phyloP scores from a whole-genome alignment of 148 eudicot genomes.

The Heliosperma pusillum region DNA sequence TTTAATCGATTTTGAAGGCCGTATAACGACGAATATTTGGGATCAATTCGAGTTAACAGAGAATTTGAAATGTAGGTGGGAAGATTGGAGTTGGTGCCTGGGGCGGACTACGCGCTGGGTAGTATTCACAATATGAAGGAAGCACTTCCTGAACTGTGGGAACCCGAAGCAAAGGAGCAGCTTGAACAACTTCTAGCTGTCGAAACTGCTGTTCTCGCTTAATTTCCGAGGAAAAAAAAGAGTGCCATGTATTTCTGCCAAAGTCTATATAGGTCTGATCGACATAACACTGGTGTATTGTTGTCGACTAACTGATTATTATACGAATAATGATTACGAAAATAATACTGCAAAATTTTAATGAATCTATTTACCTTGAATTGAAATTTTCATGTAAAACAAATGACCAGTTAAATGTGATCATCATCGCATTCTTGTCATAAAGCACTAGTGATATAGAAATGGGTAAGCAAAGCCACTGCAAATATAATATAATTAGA shows the following conservation, averaged over 20 bases:
- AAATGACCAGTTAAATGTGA: background rate
- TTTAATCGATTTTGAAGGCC: no score
- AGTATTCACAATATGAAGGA: conserved; percentile 91
- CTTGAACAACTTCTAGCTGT: conserved; percentile 37
- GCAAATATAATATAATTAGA: background rate
- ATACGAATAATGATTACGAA: background rate
- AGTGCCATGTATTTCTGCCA: conserved; percentile 8
- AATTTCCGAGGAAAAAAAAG: background rate
- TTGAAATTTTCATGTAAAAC: background rate
- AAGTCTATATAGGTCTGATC: background rate
- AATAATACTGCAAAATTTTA: background rate
- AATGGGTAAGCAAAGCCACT: background rate
- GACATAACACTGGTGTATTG: background rate
- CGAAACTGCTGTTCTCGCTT: conserved; percentile 37
- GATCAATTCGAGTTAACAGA: background rate
- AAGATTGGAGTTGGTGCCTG: conserved; percentile 55
- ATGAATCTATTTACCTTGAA: background rate
- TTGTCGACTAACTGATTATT: background rate
- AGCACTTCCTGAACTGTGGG: conserved; percentile 85
- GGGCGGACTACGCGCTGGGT: conserved; percentile 75
- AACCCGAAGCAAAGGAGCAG: conserved; percentile 34
- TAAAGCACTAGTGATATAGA: background rate
- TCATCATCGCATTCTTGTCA: background rate
- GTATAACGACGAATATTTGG: no score
- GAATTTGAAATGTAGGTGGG: conserved; percentile 58